Evolutionary conservation across 192 early-diverging fungal genomes (phyloP).

Genomic region (Backusella westeae): DNA sequence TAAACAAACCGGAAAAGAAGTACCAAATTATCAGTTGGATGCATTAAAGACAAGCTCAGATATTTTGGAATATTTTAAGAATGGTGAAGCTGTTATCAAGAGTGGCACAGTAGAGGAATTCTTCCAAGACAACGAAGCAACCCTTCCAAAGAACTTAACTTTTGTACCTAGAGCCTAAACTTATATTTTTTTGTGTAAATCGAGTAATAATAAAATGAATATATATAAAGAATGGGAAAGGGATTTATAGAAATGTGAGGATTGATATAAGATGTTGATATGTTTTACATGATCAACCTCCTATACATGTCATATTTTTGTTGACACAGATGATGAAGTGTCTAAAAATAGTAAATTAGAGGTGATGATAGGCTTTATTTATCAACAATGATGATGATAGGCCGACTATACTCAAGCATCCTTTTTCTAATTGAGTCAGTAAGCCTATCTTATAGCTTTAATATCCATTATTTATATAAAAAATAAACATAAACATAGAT

Average conservation of each 20-base stretch:
- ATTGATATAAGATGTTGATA: too few relatives aligned
- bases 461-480: too few relatives aligned
- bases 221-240: not conserved
- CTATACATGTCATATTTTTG: too few relatives aligned
- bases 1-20: slow-evolving; percentile 27
- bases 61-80: slow-evolving; percentile 32
- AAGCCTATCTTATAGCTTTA: too few relatives aligned
- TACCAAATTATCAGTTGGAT: slow-evolving; percentile 41
- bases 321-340: too few relatives aligned
- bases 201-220: not conserved
- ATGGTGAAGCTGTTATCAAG: not conserved
- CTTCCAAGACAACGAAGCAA: slow-evolving; percentile 15
- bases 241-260: not conserved
- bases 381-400: too few relatives aligned
- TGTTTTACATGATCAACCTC: too few relatives aligned
- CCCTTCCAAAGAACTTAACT: slow-evolving; percentile 26
- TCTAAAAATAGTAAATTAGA: too few relatives aligned
- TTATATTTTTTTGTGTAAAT: not conserved
- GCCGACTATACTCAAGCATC: too few relatives aligned
- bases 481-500: too few relatives aligned
- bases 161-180: slow-evolving; percentile 22
- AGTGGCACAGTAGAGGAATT: slow-evolving; percentile 15
- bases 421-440: too few relatives aligned
- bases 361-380: too few relatives aligned
- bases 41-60: slow-evolving; percentile 35